Percentiles rank a stretch among this genome's conserved stretches.
Evolutionary conservation across 2,329 filamentous ascomycete genomes (phyloP).

Genomic region (Verticillium nonalfalfae): DNA sequence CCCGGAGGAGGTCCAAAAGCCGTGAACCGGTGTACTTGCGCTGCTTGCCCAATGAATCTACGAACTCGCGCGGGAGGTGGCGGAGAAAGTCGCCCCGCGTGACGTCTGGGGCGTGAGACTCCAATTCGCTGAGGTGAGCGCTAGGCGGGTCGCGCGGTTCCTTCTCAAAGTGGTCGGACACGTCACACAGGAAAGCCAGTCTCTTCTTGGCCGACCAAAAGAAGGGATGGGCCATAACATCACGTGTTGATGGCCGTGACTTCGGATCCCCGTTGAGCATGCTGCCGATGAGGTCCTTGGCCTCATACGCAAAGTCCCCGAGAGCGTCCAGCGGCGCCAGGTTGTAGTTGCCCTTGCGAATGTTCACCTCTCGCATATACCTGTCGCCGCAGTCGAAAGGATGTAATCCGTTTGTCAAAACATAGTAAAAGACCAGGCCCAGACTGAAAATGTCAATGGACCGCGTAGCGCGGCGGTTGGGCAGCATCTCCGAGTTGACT

Average conservation of each 20-base stretch:
- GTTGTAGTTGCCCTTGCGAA: constrained; percentile 80
- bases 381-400: constrained; percentile 92
- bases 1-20: constrained; percentile 80
- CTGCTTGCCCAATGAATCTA: constrained; percentile 87
- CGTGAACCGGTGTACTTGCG: constrained; percentile 84
- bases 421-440: constrained; percentile 97
- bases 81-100: constrained; percentile 72
- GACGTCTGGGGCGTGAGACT: constrained; percentile 43
- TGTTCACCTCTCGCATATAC: constrained; percentile 96
- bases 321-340: constrained; percentile 66
- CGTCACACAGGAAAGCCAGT: constrained; percentile 88
- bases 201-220: constrained; percentile 92
- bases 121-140: constrained; percentile 53
- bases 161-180: constrained; percentile 94
- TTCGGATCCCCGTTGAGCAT: constrained; percentile 62
- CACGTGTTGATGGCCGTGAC: constrained; percentile 61
- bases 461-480: constrained; percentile 77
- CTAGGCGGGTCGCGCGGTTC: constrained; percentile 82
- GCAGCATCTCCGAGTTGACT: constrained; percentile 50
- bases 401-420: constrained; percentile 87
- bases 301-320: constrained; percentile 80
- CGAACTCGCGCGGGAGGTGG: constrained; percentile 70
- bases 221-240: constrained; percentile 89
- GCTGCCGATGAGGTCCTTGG: constrained; percentile 74
- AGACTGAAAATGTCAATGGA: constrained; percentile 97